phyloP scores from a whole-genome alignment of 2,329 filamentous ascomycete species.

The Ascochyta rabiei region DNA sequence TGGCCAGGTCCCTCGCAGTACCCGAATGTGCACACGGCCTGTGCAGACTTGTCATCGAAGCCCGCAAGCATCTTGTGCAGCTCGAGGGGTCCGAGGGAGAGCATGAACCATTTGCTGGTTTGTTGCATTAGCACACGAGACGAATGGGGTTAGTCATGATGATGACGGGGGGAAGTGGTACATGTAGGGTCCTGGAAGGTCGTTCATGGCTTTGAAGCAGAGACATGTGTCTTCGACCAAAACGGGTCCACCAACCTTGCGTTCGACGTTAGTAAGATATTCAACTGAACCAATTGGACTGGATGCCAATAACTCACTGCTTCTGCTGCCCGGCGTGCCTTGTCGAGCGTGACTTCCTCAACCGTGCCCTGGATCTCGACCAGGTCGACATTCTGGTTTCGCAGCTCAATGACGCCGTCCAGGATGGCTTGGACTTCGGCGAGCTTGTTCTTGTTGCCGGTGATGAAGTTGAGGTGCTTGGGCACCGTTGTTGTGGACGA shows the following conservation, averaged over 20 bases:
- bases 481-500: conserved; percentile 32
- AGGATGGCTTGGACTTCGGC: conserved; percentile 88
- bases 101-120: conserved; percentile 91
- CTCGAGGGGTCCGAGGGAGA: conserved; percentile 78
- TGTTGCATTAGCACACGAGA: conserved; percentile 3
- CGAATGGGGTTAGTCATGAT: neutral
- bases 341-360: conserved; percentile 88
- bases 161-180: conserved; percentile 47
- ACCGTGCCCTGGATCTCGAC: conserved; percentile 90
- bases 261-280: conserved; percentile 9
- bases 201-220: conserved; percentile 87
- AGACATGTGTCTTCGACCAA: conserved; percentile 95
- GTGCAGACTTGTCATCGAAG: conserved; percentile 87
- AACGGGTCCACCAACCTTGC: conserved; percentile 84
- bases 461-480: conserved; percentile 85
- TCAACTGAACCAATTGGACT: neutral
- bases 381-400: conserved; percentile 77
- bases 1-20: conserved; percentile 86
- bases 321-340: conserved; percentile 82
- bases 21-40: conserved; percentile 95
- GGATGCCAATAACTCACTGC: conserved; percentile 59
- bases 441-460: conserved; percentile 94
- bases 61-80: conserved; percentile 89
- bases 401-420: conserved; percentile 70
- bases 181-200: conserved; percentile 97